Conservation (phyloP, 164 flowering plant species). For the Protea cynaroides region DNA sequence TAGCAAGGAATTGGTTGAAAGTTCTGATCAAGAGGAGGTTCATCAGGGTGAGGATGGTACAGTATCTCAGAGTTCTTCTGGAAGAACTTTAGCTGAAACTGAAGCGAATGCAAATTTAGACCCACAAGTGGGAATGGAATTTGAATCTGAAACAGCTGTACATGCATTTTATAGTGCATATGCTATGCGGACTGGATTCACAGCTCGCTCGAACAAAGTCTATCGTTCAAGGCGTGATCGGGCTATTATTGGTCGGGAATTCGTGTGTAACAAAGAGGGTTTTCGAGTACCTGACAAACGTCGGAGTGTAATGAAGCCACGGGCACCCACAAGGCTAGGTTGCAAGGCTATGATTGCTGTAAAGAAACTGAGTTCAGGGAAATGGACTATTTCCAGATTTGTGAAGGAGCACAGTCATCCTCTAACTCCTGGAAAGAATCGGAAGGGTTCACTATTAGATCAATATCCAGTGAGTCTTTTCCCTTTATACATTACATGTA, state of each 20-base stretch:
- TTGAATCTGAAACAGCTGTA: conserved; percentile 68
- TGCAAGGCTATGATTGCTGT: conserved; percentile 65
- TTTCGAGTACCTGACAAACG: conserved; percentile 49
- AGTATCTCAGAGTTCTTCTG: conserved; percentile 22
- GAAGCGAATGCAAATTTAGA: conserved; percentile 16
- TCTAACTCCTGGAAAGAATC: conserved; percentile 43
- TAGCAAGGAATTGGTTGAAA: conserved; percentile 32
- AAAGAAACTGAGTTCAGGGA: conserved; percentile 45
- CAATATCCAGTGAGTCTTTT: neutral
- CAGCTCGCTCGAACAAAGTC: conserved; percentile 66
- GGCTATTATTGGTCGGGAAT: conserved; percentile 63
- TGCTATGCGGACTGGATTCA: conserved; percentile 59
- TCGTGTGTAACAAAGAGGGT: conserved; percentile 79
- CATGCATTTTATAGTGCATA: conserved; percentile 70
- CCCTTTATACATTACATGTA: neutral
- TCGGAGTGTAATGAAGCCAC: conserved; percentile 36
- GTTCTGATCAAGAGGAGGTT: conserved; percentile 29
- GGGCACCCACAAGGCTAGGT: conserved; percentile 56
- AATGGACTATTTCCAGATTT: conserved; percentile 60
- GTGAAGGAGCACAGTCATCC: conserved; percentile 55
- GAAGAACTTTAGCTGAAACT: conserved; percentile 8
- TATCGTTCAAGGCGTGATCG: conserved; percentile 81
- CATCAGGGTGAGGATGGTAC: conserved; percentile 21
- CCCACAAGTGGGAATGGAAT: conserved; percentile 65
- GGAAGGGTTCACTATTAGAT: neutral